These are phyloP conservation scores for Nicotiana knightiana DNA, from an alignment of 257 asterid species.

Conservation along the genomic window DNA sequence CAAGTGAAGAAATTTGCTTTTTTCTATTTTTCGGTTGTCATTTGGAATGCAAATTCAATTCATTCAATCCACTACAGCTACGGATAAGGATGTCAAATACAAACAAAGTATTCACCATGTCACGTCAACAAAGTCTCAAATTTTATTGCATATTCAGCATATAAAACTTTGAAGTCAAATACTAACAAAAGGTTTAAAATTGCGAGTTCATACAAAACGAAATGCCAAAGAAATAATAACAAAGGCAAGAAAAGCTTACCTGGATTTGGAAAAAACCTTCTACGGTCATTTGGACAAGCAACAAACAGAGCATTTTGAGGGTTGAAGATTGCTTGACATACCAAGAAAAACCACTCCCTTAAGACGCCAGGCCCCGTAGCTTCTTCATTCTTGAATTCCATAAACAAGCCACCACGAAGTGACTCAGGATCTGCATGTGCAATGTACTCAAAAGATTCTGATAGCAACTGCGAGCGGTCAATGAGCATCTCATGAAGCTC, in stretches of 20 bases:
- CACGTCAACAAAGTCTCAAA: not conserved
- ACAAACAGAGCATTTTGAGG: slow-evolving; percentile 89
- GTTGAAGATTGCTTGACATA: slow-evolving; percentile 82
- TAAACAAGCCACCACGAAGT: slow-evolving; percentile 74
- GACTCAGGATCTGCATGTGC: slow-evolving; percentile 50
- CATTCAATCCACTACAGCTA: not conserved
- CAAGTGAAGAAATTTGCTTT: not conserved
- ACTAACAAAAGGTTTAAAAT: not conserved
- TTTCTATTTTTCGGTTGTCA: not conserved
- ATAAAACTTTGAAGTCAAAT: not conserved
- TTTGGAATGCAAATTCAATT: not conserved
- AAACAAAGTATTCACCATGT: not conserved
- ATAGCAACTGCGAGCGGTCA: slow-evolving; percentile 73
- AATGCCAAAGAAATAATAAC: not conserved
- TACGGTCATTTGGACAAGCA: slow-evolving; percentile 86
- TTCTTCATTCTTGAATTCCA: slow-evolving; percentile 98
- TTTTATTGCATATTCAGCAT: not conserved
- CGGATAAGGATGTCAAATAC: not conserved
- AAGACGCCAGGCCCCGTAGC: slow-evolving; percentile 99
- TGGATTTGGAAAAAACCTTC: slow-evolving; percentile 98
- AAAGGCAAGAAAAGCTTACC: slow-evolving; percentile 32
- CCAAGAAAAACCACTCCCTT: slow-evolving; percentile 94
- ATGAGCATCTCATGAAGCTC: slow-evolving; percentile 95
- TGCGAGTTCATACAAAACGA: not conserved
- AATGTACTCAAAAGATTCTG: slow-evolving; percentile 79